These are phyloP conservation scores for Russula lepida DNA, from an alignment of 768 basidiomycete genomes.

Conservation along the genomic window DNA sequence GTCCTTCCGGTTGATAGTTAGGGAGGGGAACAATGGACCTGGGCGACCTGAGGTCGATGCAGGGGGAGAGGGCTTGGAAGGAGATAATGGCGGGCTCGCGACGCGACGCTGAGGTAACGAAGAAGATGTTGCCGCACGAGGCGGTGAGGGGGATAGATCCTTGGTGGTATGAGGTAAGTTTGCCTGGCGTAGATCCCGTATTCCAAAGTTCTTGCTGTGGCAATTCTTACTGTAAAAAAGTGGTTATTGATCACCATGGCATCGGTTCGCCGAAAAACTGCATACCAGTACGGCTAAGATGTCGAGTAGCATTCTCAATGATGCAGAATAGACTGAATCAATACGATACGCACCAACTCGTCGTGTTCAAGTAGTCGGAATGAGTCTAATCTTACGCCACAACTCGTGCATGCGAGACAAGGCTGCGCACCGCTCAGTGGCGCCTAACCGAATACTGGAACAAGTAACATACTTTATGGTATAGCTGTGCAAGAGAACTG, in stretches of 20 bases:
- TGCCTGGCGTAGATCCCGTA: slow-evolving; percentile 60
- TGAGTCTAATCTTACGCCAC: slow-evolving; percentile 74
- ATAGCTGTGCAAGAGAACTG: slow-evolving; percentile 42
- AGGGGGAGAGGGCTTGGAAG: slow-evolving; percentile 19
- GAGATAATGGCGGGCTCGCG: slow-evolving; percentile 28
- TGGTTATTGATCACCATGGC: slow-evolving; percentile 5
- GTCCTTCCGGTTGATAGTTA: slow-evolving; percentile 23
- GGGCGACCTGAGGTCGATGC: slow-evolving; percentile 23
- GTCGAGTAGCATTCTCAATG: background rate
- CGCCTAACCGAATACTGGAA: background rate
- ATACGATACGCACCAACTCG: slow-evolving; percentile 44
- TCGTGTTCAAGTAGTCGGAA: slow-evolving; percentile 74
- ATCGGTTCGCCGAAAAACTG: background rate
- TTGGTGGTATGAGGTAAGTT: slow-evolving; percentile 51
- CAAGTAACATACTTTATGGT: slow-evolving; percentile 54
- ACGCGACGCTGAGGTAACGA: slow-evolving; percentile 26
- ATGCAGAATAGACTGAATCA: slow-evolving; percentile 4
- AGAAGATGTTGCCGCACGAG: slow-evolving; percentile 9
- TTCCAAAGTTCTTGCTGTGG: slow-evolving; percentile 73
- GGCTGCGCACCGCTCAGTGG: slow-evolving; percentile 37
- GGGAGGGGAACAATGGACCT: slow-evolving; percentile 15
- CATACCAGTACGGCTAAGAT: slow-evolving; percentile 40
- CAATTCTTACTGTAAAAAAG: slow-evolving; percentile 59
- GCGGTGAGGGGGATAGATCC: slow-evolving; percentile 26
- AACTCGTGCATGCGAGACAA: slow-evolving; percentile 70